phyloP scores from a whole-genome alignment of 345 rosid genomes.

The Populus davidiana region DNA sequence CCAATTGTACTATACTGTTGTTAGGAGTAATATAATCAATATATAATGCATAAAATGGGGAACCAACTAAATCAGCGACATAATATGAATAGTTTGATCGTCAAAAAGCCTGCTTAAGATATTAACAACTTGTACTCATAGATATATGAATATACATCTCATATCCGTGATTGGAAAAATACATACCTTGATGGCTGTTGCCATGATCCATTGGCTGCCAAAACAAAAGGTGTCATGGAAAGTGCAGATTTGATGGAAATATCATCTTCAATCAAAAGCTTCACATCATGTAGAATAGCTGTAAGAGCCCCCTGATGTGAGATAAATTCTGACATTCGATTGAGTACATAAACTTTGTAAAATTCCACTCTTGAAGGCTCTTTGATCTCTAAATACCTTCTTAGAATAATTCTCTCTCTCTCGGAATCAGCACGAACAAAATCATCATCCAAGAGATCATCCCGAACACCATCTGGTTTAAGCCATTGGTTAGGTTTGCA shows the following conservation, averaged over 20 bases:
- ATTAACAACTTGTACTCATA: neutral
- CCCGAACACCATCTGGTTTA: constrained; percentile 72
- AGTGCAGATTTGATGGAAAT: constrained; percentile 53
- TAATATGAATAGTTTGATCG: neutral
- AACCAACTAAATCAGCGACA: neutral
- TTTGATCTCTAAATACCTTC: constrained; percentile 56
- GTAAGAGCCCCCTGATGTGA: constrained; percentile 56
- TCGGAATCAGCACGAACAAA: constrained; percentile 85
- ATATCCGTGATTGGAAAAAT: neutral
- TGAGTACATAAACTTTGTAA: constrained; percentile 72
- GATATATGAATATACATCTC: neutral
- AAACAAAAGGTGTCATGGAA: constrained; percentile 68
- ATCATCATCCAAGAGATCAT: constrained; percentile 75
- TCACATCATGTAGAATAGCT: constrained; percentile 70
- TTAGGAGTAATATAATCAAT: neutral
- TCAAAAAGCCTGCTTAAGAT: neutral
- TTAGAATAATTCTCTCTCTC: constrained; percentile 68
- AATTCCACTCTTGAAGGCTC: constrained; percentile 78
- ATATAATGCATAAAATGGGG: neutral
- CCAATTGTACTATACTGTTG: neutral
- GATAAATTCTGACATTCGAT: constrained; percentile 79
- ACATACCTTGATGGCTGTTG: constrained; percentile 79
- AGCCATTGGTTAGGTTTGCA: constrained; percentile 70
- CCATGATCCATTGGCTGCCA: constrained; percentile 83
- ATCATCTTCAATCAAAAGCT: constrained; percentile 67